Base-by-base conservation (phyloP, 768 basidiomycete genomes). In the Lactifluus rugatus region DNA sequence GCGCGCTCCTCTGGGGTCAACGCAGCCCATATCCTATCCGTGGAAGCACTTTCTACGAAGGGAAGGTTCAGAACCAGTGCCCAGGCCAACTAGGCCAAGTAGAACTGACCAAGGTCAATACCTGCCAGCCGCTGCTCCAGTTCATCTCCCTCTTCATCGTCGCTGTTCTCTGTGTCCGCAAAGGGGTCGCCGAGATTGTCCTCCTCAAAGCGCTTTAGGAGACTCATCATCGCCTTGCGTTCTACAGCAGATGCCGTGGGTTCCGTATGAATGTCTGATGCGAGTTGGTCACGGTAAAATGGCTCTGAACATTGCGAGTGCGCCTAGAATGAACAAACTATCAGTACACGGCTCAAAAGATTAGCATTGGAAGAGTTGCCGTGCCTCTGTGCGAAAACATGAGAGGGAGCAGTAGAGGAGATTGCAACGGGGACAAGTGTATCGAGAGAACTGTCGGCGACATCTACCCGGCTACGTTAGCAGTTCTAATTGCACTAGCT, bases 401-500 rank as follows among this genome's bases (percentile, higher is more conserved):
- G 74, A 72, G 31, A 92, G 69, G 26, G 87, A 87, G 71, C 91
- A 93, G 65, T 93, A 93, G 0, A 79, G 78, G 26, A 85, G 72
- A 66, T 92, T 92, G 72, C 91, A 93, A 32, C 76, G 76, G 23
- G 91, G 86, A 62, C 91, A 93, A 0, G 82, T 84, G 70, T 93
- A 93, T 66, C 82, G 84, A 17, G 87, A 80, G 62, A 87, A 78
- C 65, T 89, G 85, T 66, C 86, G 76, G 32, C 75, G 77, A 72
- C 89, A 93, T 65, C 89, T 93, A 59, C 14, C 62, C 1, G 14
- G 23, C 10, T 9, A 1, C 3, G 45, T 58, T 11, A 58, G 52
- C 26, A 17, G 3, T 45, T 13, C 3, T 3, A 21, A 8, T 28
- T 14, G 13, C 3, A 23, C 9, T 5, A 3, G 17, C 19, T 14